Conservation (phyloP, 2,329 filamentous ascomycete species). For the Lachnellula hyalina region DNA sequence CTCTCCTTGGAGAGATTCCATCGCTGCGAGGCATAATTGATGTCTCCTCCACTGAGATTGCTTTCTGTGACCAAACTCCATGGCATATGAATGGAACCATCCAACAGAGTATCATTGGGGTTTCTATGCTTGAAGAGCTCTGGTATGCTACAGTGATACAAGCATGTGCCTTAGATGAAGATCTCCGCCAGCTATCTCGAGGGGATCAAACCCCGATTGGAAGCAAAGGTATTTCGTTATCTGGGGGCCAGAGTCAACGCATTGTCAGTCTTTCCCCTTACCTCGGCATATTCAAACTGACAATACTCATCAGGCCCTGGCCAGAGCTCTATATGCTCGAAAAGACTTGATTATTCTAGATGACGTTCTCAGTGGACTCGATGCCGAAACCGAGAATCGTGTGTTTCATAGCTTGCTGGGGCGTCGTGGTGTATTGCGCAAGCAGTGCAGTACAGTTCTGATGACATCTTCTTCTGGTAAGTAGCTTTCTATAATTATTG, state of each 20-base stretch:
- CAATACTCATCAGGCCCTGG: slow-evolving; percentile 33
- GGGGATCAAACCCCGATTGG: slow-evolving; percentile 29
- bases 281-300: not conserved
- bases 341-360: slow-evolving; percentile 19
- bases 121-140: slow-evolving; percentile 18
- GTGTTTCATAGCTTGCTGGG: slow-evolving; percentile 17
- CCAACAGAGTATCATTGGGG: slow-evolving; percentile 35
- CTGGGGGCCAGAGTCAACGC: slow-evolving; percentile 23
- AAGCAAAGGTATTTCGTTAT: slow-evolving; percentile 29
- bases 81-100: slow-evolving; percentile 40
- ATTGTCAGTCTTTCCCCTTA: slow-evolving; percentile 30
- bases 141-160: slow-evolving; percentile 23
- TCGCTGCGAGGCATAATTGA: slow-evolving; percentile 5
- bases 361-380: slow-evolving; percentile 24
- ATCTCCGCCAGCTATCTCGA: slow-evolving; percentile 20
- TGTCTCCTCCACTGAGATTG: slow-evolving; percentile 19
- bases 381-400: slow-evolving; percentile 15
- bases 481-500: not conserved
- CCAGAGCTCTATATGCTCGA: slow-evolving; percentile 17
- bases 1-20: slow-evolving; percentile 22
- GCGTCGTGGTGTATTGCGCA: slow-evolving; percentile 10
- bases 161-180: slow-evolving; percentile 17
- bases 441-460: slow-evolving; percentile 32
- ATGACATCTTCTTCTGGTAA: slow-evolving; percentile 28
- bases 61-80: slow-evolving; percentile 40